Evolutionary conservation across 2,329 filamentous ascomycete species (phyloP).

Genomic region (Atkinsonella hypoxylon): DNA sequence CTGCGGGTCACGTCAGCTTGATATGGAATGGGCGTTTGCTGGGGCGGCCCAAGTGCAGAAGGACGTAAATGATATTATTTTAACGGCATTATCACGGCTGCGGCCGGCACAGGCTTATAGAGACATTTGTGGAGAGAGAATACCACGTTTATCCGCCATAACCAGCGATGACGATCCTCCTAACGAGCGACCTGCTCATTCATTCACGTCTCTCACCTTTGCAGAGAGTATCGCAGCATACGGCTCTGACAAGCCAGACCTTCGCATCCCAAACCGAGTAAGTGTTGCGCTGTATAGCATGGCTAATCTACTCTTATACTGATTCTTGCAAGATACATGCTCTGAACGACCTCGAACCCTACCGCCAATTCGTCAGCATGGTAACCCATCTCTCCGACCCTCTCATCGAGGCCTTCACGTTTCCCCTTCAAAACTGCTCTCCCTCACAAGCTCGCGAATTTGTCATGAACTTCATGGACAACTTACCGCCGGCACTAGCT

Average conservation of each 20-base stretch:
- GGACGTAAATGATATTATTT: slow-evolving; percentile 24
- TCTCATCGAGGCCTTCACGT: slow-evolving; percentile 61
- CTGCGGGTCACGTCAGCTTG: slow-evolving; percentile 42
- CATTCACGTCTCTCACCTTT: slow-evolving; percentile 24
- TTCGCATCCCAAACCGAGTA: slow-evolving; percentile 60
- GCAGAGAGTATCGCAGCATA: slow-evolving; percentile 57
- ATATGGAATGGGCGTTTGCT: slow-evolving; percentile 88
- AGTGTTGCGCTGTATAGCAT: slow-evolving; percentile 9
- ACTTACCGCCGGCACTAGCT: slow-evolving; percentile 45
- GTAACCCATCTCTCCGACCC: slow-evolving; percentile 59
- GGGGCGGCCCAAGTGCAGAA: slow-evolving; percentile 29
- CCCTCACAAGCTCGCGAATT: slow-evolving; percentile 46
- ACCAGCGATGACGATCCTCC: slow-evolving; percentile 4
- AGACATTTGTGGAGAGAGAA: slow-evolving; percentile 32
- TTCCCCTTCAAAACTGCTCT: slow-evolving; percentile 44
- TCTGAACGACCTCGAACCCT: slow-evolving; percentile 44
- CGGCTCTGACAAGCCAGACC: slow-evolving; percentile 86
- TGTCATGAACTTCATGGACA: slow-evolving; percentile 57
- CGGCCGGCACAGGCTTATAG: slow-evolving; percentile 45
- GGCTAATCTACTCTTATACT: neutral
- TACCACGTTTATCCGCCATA: slow-evolving; percentile 21
- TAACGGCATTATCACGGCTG: slow-evolving; percentile 17
- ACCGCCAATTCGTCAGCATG: slow-evolving; percentile 59
- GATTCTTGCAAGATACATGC: slow-evolving; percentile 42
- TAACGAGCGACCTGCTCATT: slow-evolving; percentile 16